phyloP scores from a whole-genome alignment of 1,284 basidiomycete species.

The Tylopilus sp. region DNA sequence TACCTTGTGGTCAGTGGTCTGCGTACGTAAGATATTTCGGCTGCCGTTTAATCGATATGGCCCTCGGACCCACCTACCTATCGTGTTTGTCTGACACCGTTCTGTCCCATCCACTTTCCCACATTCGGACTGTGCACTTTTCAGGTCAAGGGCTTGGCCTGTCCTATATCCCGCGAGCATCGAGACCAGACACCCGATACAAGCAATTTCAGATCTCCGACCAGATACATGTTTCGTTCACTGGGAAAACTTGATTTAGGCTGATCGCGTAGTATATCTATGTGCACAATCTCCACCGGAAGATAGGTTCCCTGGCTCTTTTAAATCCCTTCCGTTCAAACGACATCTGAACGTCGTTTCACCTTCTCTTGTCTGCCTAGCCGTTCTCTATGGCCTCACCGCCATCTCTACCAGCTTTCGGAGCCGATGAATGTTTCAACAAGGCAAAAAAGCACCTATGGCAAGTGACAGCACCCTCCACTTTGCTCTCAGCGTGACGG shows the following conservation, averaged over 20 bases:
- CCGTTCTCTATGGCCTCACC: slow-evolving; percentile 26
- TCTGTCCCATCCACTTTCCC: slow-evolving; percentile 32
- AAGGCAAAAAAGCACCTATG: slow-evolving; percentile 37
- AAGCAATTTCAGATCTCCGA: slow-evolving; percentile 37
- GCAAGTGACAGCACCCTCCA: slow-evolving; percentile 23
- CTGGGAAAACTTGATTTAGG: slow-evolving; percentile 37
- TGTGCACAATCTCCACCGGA: slow-evolving; percentile 38
- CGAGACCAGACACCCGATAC: slow-evolving; percentile 36
- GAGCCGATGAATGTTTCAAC: slow-evolving; percentile 33
- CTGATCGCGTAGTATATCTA: slow-evolving; percentile 41
- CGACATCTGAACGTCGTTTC: slow-evolving; percentile 25
- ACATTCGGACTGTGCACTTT: slow-evolving; percentile 31
- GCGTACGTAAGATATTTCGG: slow-evolving; percentile 36
- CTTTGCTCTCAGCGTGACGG: slow-evolving; percentile 7
- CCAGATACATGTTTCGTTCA: slow-evolving; percentile 37
- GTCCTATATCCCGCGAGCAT: slow-evolving; percentile 37
- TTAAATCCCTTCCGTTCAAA: slow-evolving; percentile 32
- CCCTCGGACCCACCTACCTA: slow-evolving; percentile 37
- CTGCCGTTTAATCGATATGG: slow-evolving; percentile 38
- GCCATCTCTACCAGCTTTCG: slow-evolving; percentile 17
- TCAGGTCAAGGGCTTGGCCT: slow-evolving; percentile 36
- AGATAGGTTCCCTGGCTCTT: slow-evolving; percentile 28
- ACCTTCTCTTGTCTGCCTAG: slow-evolving; percentile 24
- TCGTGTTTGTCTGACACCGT: slow-evolving; percentile 33
- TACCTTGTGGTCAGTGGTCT: slow-evolving; percentile 32